Evolutionary conservation across 495 filamentous ascomycete species (phyloP), one percentile per base, ranked within the genome.

Genomic region (Penicillium parvum): DNA sequence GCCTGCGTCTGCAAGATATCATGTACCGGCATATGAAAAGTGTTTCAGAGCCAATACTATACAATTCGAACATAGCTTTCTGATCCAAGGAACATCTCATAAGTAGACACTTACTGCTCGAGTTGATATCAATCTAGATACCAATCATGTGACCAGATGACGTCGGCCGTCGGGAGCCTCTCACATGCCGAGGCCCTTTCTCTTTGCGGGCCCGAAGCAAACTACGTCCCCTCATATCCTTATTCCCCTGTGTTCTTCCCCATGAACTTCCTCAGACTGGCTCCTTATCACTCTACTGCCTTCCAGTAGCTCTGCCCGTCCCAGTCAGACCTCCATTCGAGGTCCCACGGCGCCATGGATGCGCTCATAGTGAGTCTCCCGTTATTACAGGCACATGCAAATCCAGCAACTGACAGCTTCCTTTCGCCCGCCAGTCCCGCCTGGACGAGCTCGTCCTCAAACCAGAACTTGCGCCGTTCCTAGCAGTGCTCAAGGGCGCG

Each of bases 401-500:
- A 41, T 27, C 17, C 29, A 34, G 30, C 21, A 22, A 40, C 22
- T 43, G n/a, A 51, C 32, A 20, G 2, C 5, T 2, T 12, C 25
- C 22, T 4, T 16, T 11, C 9, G 16, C 3, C 36, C 1, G 22
- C n/a, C 43, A 69, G 60, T 55, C 65, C 26, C 62, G 56, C 34
- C 62, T 84, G 46, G 84, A 94, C 62, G 69, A 74, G 39, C 71
- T 91, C 34, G 67, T 95, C 44, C 82, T 91, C 26, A 79, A 97
- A 63, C 88, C 91, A 3, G 69, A 79, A 47, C 84, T 95, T 64
- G 84, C 88, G 43, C 87, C 88, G 52, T 55, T 88, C 38, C 78
- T 99, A 19, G 75, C 85, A 18, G 72, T 99, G 50, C 45, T 91
- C 56, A 99, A 99, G 72, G 87, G 77, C 47, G 81, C 90, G 35